Base-by-base conservation (phyloP, 2,329 filamentous ascomycete genomes). In the Endothia cerciana region DNA sequence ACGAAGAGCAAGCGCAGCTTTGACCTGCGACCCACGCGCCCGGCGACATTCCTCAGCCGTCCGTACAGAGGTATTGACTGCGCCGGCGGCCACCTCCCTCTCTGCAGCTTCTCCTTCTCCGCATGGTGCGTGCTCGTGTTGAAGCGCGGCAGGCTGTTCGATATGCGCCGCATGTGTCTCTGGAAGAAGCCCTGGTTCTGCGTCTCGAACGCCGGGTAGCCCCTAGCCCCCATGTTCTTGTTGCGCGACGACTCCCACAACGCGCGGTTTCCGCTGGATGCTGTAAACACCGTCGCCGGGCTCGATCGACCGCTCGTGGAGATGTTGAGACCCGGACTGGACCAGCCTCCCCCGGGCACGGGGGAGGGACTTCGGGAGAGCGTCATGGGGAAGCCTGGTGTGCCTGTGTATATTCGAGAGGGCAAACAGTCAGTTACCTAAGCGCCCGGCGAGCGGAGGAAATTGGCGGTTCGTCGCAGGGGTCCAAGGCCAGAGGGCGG, bases 311-410 rank as follows among this genome's bases (percentile, higher is more conserved):
- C 90, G 76, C 90, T 92, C 66, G 81, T 77, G 70, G 87, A 88
- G 68, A 91, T 88, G 74, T 87, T 90, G 74, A 92, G 84, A 70
- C 89, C 92, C 64, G 91, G 93, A 79, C 90, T 95, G 65, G 92
- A 88, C 94, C 94, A 97, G 72, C 93, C 93, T 75, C 92, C 93
- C 73, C 91, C 91, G 68, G 89, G 90, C 69, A 88, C 86, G 69
- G 94, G 94, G 64, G 93, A 97, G 60, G 94, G 92, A 75, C 92
- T 96, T 79, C 93, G 89, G 71, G 93, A 95, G 69, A 94, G 81
- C 71, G 91, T 91, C 94, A 97, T 97, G 73, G 81, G 79, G 71
- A 78, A 74, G 72, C 80, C 82, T 53, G 87, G 84, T 61, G 83
- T 88, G 74, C 85, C 83, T 85, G 77, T 65, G 72, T 65, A 47